A percentile compares a stretch with the other conserved stretches of the same genome.
phyloP scores from a whole-genome alignment of 108 stramenopile genomes.

The Stephanodiscus triporus region DNA sequence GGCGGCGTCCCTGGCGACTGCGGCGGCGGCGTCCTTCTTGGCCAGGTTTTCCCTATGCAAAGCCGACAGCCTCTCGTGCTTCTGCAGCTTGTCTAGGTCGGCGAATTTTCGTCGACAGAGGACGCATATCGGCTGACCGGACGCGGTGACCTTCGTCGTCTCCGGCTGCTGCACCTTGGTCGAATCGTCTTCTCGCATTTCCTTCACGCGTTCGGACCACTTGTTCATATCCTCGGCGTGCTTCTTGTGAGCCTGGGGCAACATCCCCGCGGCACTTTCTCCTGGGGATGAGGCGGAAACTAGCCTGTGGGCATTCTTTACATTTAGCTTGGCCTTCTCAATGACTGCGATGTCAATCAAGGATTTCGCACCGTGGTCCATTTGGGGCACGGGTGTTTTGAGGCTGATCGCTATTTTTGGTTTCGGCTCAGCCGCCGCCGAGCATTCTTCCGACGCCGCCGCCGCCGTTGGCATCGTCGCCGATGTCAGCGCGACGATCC shows the following conservation, averaged over 20 bases:
- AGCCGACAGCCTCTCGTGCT: constrained; percentile 72
- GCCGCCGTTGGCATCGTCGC: constrained; percentile 25
- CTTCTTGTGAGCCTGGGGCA: constrained; percentile 55
- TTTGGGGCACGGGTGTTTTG: constrained; percentile 33
- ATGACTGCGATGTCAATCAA: constrained; percentile 18
- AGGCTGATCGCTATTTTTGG: constrained; percentile 51
- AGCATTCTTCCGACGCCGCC: too few species aligned
- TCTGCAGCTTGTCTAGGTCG: constrained; percentile 61
- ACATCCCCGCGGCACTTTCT: background rate
- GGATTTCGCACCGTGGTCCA: constrained; percentile 5
- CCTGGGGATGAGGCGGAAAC: constrained; percentile 22
- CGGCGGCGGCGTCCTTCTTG: constrained; percentile 33
- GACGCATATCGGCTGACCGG: constrained; percentile 78
- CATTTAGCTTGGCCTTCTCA: constrained; percentile 40
- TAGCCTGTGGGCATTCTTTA: constrained; percentile 29
- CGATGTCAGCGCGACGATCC: too few species aligned
- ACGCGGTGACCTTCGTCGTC: constrained; percentile 33
- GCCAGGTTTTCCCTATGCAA: constrained; percentile 78
- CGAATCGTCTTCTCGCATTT: constrained; percentile 35
- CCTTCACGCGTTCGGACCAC: constrained; percentile 73
- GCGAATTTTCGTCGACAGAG: constrained; percentile 81
- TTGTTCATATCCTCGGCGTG: constrained; percentile 73
- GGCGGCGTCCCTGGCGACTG: background rate
- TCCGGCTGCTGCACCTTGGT: background rate
- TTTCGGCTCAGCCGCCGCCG: constrained; percentile 28